These are phyloP conservation scores for Chlamydomonas sphaeroides DNA, from an alignment of 139 green algal genomes.

Conservation along the genomic window DNA sequence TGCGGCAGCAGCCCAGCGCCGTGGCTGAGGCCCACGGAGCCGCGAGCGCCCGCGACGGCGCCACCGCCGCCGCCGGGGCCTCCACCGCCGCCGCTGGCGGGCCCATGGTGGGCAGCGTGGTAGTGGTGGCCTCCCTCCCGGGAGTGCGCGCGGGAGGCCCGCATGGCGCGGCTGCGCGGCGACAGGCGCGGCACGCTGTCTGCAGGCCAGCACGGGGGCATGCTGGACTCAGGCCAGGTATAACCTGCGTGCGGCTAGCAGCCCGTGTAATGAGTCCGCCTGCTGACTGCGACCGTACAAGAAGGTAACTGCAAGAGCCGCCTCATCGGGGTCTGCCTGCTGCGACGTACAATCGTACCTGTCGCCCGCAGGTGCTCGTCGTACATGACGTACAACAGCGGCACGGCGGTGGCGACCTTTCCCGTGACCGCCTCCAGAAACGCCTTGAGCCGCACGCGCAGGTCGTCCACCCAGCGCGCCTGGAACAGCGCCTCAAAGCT, in stretches of 20 bases:
- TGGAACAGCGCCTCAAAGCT: conserved; percentile 53
- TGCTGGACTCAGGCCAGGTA: too few species aligned
- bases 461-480: conserved; percentile 32
- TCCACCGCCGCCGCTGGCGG: neutral
- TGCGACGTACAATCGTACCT: too few species aligned
- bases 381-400: conserved; percentile 49
- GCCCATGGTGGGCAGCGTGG: too few species aligned
- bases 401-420: neutral
- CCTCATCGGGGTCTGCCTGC: too few species aligned
- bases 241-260: too few species aligned
- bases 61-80: neutral
- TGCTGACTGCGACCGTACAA: too few species aligned
- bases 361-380: neutral
- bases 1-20: neutral
- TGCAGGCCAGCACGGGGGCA: too few species aligned
- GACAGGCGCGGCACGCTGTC: conserved; percentile 37
- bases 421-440: conserved; percentile 24
- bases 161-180: conserved; percentile 20
- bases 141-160: neutral
- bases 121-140: neutral
- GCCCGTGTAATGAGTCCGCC: too few species aligned
- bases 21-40: neutral
- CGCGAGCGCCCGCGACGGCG: neutral
- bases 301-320: too few species aligned
- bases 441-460: conserved; percentile 28